A percentile compares a stretch with the other conserved stretches of the same genome.
These are phyloP conservation scores for Thielaviopsis musarum DNA, from an alignment of 2,329 filamentous ascomycete genomes.

Conservation along the genomic window DNA sequence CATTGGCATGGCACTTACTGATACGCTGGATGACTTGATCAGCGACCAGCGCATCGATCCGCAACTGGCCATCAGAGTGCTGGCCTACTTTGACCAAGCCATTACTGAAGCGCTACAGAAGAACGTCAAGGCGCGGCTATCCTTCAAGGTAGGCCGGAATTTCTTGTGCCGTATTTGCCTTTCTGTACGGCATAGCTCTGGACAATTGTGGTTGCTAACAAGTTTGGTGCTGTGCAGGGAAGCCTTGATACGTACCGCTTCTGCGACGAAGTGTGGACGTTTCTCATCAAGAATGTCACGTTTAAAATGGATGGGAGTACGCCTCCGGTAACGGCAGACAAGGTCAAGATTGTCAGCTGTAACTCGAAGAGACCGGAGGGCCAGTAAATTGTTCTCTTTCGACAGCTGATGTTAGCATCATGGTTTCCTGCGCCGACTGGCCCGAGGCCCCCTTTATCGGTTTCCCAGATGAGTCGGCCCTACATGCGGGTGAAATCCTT, in stretches of 20 bases:
- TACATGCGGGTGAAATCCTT: too few relatives aligned
- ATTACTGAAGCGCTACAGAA: conserved; percentile 84
- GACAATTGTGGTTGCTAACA: background rate
- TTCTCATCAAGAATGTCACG: conserved; percentile 95
- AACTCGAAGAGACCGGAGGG: conserved; percentile 60
- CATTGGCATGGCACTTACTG: conserved; percentile 82
- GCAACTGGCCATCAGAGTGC: conserved; percentile 95
- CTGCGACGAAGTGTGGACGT: conserved; percentile 99
- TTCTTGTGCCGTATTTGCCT: background rate
- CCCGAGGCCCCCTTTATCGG: too few relatives aligned
- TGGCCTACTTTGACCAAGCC: conserved; percentile 85
- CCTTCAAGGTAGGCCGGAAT: conserved; percentile 63
- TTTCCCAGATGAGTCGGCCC: too few relatives aligned
- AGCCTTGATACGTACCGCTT: conserved; percentile 97
- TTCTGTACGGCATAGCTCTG: too few relatives aligned
- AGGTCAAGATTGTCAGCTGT: conserved; percentile 97
- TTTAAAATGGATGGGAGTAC: conserved; percentile 86
- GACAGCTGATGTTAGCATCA: too few relatives aligned
- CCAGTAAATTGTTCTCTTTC: conserved; percentile 8
- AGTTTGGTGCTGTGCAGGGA: conserved; percentile 37
- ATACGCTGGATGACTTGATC: conserved; percentile 94
- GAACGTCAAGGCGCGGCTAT: conserved; percentile 77
- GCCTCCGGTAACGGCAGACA: conserved; percentile 62
- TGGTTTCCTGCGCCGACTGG: background rate
- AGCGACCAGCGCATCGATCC: conserved; percentile 90